Evolutionary conservation across 1,284 basidiomycete species (phyloP), one percentile per base, ranked within the genome.

Genomic region (Boletus sp.): DNA sequence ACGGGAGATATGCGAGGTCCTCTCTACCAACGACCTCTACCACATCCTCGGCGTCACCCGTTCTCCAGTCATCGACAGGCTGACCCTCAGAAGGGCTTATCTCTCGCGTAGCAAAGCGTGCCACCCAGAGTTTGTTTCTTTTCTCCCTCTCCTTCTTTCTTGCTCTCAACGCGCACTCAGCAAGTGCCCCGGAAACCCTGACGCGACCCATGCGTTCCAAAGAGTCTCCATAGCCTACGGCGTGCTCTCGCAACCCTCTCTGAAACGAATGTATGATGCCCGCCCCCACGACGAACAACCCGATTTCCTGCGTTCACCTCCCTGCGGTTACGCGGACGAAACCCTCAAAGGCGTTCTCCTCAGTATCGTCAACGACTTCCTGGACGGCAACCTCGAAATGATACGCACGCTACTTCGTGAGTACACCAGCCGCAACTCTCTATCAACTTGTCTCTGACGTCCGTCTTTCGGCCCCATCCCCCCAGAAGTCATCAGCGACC

Each of bases 211-310:
- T 19, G 91, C 91, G 0, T 93, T 93, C 60, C 91, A 92, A 64
- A 88, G 86, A 58, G 82, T 93, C 1, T 83, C 87, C 6, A 79
- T 91, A 19, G 90, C 90, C 0, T 92, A 92, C 58, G 78, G 88
- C 57, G 80, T 90, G 2, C 78, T 93, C 30, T 84, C 81, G 57
- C 83, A 84, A 49, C 86, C 90, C 1, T 71, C 79, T 10, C 79
- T 81, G 3, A 77, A 81, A 54, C 77, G 81, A 16, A 60, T 78
- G 37, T 92, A 93, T 62, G 90, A 92, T 58, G 70, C 77, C 20
- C 73, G 74, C 20, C 71, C 78, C 0, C 64, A 68, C 19, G 65
- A 68, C n/a, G 59, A 71, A 5, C 65, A 69, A 14, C 76, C 74
- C 53, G 78, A 84, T 58, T 74, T 77, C 40, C 79, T 81, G 56